Conservation (phyloP, 2,329 filamentous ascomycete species). For the Ophiosphaerella korrae region DNA sequence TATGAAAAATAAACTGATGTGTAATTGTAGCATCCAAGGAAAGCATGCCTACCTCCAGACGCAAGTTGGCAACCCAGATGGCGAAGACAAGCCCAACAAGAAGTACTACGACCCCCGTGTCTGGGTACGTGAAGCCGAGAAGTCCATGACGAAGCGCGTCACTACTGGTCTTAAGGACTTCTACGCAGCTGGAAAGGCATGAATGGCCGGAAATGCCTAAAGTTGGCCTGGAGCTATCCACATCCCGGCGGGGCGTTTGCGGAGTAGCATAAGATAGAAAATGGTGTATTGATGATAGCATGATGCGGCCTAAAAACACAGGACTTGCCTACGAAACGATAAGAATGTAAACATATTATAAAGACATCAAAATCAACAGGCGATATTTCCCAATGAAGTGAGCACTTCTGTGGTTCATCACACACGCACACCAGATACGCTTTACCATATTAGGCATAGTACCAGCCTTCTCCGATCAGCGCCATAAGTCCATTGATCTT, state of each 20-base stretch:
- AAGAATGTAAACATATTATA: conserved; percentile 10
- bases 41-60: conserved; percentile 84
- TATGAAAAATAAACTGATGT: too few relatives aligned
- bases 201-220: conserved; percentile 37
- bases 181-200: conserved; percentile 80
- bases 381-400: too few relatives aligned
- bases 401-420: background rate
- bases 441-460: background rate
- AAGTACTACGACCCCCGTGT: conserved; percentile 81
- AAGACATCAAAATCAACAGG: background rate
- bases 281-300: conserved; percentile 6
- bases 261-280: conserved; percentile 11
- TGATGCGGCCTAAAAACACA: background rate
- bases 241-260: conserved; percentile 17
- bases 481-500: too few relatives aligned
- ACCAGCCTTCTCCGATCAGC: too few relatives aligned
- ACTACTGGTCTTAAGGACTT: conserved; percentile 86
- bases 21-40: conserved; percentile 67
- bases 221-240: background rate
- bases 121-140: conserved; percentile 96
- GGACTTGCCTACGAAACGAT: background rate
- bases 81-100: conserved; percentile 98
- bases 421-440: background rate
- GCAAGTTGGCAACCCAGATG: conserved; percentile 93
- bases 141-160: conserved; percentile 83